Base-by-base conservation (phyloP, 768 basidiomycete species). In the Trametes punicea region DNA sequence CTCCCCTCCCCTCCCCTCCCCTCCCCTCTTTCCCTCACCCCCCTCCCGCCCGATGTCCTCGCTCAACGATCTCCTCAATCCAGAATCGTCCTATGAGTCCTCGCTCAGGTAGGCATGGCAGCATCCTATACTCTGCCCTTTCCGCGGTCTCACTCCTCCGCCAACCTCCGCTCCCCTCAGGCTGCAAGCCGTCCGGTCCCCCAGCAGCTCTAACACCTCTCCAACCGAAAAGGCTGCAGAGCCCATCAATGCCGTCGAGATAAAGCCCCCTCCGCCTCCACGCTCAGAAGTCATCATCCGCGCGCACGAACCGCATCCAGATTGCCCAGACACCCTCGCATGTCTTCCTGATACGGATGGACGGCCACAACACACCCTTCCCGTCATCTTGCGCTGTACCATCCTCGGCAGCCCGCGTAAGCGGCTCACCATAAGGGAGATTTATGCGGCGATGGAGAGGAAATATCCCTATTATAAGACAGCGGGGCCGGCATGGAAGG, bases 401-500 rank as follows among this genome's bases (percentile, higher is more conserved):
- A 92, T 92, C 63, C 74, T 92, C 44, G 90, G 90, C 36, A 88
- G 86, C 66, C 77, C 83, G 9, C 81, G 82, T 60, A 83, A 85
- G 65, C 82, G 88, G 21, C 75, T 92, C 26, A 92, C 90, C 11
- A 90, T 92, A 63, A 79, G 89, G 45, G 89, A 91, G 65, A 91
- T 92, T 55, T 92, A 92, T 63, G 87, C 86, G 9, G 85, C 87
- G 16, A 92, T 92, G 87, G 90, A 92, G 73, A 78, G 79, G 29
- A 92, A 92, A 70, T 92, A 91, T 65, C 79, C 81, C 9, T 92
- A 88, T 64, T 92, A 90, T 71, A 83, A 79, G 69, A 85, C 82
- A 15, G 87, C 90, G 34, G 90, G 90, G 30, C 80, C 84, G 26
- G 90, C 89, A 11, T 92, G 90, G 90, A 92, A 92, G 82, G 90